Percentiles rank a stretch among this genome's conserved stretches.
Evolutionary conservation across 345 rosid genomes (phyloP).

Genomic region (Litchi chinensis): DNA sequence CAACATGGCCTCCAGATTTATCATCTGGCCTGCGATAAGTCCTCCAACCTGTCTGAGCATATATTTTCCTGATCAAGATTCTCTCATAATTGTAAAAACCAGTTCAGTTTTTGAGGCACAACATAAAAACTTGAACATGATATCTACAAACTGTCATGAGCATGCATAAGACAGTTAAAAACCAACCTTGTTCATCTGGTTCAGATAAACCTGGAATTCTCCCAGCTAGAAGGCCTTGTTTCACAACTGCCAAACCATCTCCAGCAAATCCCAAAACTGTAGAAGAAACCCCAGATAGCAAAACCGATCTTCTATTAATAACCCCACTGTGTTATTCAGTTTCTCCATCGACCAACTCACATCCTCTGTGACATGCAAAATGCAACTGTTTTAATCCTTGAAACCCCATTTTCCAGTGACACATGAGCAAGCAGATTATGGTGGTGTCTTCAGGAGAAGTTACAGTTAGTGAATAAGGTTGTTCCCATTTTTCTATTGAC

Average conservation of each 20-base stretch:
- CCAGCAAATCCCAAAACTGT: conserved; percentile 47
- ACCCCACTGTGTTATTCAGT: conserved; percentile 24
- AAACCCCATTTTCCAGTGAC: conserved; percentile 17
- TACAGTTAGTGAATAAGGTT: conserved; percentile 36
- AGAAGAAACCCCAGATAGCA: conserved; percentile 55
- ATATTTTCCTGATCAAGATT: conserved; percentile 30
- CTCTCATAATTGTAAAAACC: background rate
- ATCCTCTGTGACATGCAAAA: conserved; percentile 13
- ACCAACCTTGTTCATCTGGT: conserved; percentile 84
- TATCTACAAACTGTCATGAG: background rate
- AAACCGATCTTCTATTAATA: conserved; percentile 56
- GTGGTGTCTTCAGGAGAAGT: conserved; percentile 37
- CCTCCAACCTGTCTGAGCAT: conserved; percentile 97
- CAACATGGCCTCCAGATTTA: conserved; percentile 96
- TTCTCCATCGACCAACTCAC: conserved; percentile 23
- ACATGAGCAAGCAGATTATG: conserved; percentile 11
- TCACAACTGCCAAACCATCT: conserved; percentile 69
- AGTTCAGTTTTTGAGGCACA: too few species aligned
- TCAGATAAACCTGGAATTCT: conserved; percentile 92
- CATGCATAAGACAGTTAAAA: conserved; percentile 5
- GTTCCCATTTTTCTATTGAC: conserved; percentile 35
- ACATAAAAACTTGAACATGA: background rate
- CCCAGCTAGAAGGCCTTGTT: conserved; percentile 90
- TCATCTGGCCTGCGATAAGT: conserved; percentile 94
- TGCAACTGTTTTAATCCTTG: conserved; percentile 22